Base-by-base conservation (phyloP, 495 filamentous ascomycete genomes). In the Penicillium coprophilum region DNA sequence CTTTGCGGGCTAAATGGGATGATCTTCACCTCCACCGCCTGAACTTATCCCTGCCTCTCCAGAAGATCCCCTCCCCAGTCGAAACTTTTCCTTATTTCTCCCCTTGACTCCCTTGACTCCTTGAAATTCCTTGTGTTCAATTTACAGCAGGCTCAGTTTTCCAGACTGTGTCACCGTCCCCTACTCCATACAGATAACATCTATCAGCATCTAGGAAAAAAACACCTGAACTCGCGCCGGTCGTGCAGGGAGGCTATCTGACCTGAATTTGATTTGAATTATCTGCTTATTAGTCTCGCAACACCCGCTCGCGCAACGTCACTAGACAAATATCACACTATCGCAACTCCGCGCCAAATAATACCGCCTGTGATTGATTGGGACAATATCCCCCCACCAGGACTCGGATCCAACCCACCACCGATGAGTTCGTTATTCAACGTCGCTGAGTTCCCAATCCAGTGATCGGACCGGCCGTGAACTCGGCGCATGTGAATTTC, bases 191-290 rank as follows among this genome's bases (percentile, higher is more conserved):
- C 20, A 21, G 34, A 28, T 48, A 59, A 57, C 54, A 11, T 46
- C 21, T 50, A 51, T 53, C 49, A 43, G 27, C 48, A 48, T 53
- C 45, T n/a, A n/a, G n/a, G n/a, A n/a, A 27, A 20, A 17, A 15
- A 55, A 10, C 28, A 49, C 50, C 59, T 54, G 47, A 56, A 64
- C 24, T 55, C 53, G 58, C 64, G 61, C 61, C 55, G 64, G 61
- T 57, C 64, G 64, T 66, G 58, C 53, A 58, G 61, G 60, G 58
- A 44, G 55, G 54, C 53, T 55, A 19, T 15, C 10, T 47, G 45
- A 46, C 12, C 32, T 31, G 8, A 31, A 15, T 15, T 31, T 31
- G n/a, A 31, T 9, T 47, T 47, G 27, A 31, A 13, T 4, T 21
- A 13, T 47, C 3, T 47, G n/a, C 11, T 17, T 47, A 19, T 10